Evolutionary conservation across 306 rosid species (phyloP).

Genomic region (Cicer arietinum): DNA sequence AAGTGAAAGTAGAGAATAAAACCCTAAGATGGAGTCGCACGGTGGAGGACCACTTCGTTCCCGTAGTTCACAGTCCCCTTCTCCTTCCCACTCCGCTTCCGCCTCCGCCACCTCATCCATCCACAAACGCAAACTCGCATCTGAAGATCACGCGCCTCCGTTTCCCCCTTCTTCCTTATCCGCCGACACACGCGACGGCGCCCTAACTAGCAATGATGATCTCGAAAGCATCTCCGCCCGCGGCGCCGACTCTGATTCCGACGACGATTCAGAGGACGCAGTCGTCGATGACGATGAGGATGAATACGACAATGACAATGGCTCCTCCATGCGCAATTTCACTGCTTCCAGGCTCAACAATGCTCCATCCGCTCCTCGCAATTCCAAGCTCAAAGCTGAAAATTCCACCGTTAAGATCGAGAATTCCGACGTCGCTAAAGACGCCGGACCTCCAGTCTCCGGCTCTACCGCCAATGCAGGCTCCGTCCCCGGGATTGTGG

Average conservation of each 20-base stretch:
- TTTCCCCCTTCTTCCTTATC: conserved; percentile 93
- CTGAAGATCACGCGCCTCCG: conserved; percentile 89
- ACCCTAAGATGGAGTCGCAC: conserved; percentile 74
- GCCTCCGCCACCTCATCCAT: conserved; percentile 94
- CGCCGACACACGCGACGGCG: conserved; percentile 93
- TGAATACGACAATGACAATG: conserved; percentile 73
- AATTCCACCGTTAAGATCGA: conserved; percentile 68
- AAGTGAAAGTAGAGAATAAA: not conserved
- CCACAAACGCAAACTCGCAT: conserved; percentile 82
- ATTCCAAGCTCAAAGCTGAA: conserved; percentile 73
- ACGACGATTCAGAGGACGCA: conserved; percentile 80
- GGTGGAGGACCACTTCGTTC: conserved; percentile 85
- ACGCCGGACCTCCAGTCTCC: conserved; percentile 48
- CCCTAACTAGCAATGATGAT: conserved; percentile 88
- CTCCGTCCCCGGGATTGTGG: conserved; percentile 67
- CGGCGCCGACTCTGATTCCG: conserved; percentile 83
- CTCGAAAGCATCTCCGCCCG: conserved; percentile 97
- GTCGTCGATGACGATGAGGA: conserved; percentile 77
- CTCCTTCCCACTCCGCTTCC: conserved; percentile 92
- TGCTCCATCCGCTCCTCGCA: conserved; percentile 60
- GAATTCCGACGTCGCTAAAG: conserved; percentile 64
- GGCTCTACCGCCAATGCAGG: conserved; percentile 45
- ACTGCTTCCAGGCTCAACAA: conserved; percentile 78
- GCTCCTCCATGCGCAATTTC: conserved; percentile 89
- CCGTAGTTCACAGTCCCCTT: conserved; percentile 88